These are phyloP conservation scores for Arthrobotrys sinensis DNA, from an alignment of 2,329 filamentous ascomycete genomes.

Conservation along the genomic window DNA sequence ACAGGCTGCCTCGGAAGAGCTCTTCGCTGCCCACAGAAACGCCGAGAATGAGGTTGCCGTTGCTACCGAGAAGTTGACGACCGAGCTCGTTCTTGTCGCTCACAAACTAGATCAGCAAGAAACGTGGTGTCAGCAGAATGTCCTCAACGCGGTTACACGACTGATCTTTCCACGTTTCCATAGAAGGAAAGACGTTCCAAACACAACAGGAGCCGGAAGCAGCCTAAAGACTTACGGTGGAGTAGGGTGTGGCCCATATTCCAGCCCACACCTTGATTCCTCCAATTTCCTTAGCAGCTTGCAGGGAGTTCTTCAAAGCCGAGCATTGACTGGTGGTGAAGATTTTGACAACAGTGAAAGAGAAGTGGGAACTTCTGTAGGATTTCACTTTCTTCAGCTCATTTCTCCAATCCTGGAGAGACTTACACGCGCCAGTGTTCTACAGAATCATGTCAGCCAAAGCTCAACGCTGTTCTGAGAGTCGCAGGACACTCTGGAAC, in stretches of 20 bases:
- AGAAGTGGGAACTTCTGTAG: constrained; percentile 55
- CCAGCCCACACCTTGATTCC: constrained; percentile 76
- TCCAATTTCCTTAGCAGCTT: constrained; percentile 74
- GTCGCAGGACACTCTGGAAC: neutral
- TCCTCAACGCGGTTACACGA: constrained; percentile 64
- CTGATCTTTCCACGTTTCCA: neutral
- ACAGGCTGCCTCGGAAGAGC: constrained; percentile 39
- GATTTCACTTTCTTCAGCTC: constrained; percentile 67
- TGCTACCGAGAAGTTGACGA: constrained; percentile 66
- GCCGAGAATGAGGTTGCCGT: constrained; percentile 40
- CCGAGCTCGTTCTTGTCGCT: constrained; percentile 65
- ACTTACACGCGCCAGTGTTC: constrained; percentile 67
- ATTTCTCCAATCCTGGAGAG: constrained; percentile 66
- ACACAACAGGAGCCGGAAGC: constrained; percentile 65
- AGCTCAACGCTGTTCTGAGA: neutral
- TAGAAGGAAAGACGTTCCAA: constrained; percentile 17
- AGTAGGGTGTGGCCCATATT: constrained; percentile 73
- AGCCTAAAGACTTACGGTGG: constrained; percentile 43
- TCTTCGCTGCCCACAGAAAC: constrained; percentile 66
- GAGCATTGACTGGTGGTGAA: constrained; percentile 76
- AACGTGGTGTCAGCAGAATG: constrained; percentile 70
- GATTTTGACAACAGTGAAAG: constrained; percentile 74
- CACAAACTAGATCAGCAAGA: constrained; percentile 73
- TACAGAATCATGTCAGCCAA: constrained; percentile 26
- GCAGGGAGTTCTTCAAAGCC: constrained; percentile 70